Conservation (phyloP, 208 protist species). For the Sergeia podlipaevii region DNA sequence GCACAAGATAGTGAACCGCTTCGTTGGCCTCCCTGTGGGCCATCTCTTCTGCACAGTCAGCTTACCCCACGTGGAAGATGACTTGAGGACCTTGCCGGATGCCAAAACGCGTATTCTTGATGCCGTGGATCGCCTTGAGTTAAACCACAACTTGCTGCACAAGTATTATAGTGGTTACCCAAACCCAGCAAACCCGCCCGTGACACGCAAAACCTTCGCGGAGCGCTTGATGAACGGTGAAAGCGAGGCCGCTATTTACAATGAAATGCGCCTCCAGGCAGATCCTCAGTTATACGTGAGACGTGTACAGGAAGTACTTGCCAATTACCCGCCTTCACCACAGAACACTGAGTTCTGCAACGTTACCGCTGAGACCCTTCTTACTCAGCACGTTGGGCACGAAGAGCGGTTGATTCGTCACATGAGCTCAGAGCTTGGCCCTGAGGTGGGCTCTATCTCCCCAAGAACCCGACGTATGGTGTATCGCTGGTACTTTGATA, state of each 20-base stretch:
- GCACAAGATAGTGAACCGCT: constrained; percentile 53
- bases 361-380: constrained; percentile 19
- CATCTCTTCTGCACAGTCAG: constrained; percentile 47
- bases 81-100: constrained; percentile 19
- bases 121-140: constrained; percentile 18
- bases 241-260: constrained; percentile 38
- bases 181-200: not conserved
- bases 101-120: constrained; percentile 9
- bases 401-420: constrained; percentile 62
- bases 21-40: constrained; percentile 56
- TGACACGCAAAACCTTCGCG: constrained; percentile 13
- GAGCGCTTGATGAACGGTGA: constrained; percentile 19
- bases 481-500: constrained; percentile 44
- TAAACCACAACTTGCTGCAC: constrained; percentile 15
- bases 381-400: constrained; percentile 18
- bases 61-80: constrained; percentile 28
- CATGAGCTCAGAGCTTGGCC: constrained; percentile 49
- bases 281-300: constrained; percentile 39
- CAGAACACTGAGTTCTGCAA: constrained; percentile 20
- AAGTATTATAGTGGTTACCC: not conserved
- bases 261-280: constrained; percentile 20
- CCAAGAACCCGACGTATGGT: constrained; percentile 36
- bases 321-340: constrained; percentile 27
- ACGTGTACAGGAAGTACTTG: constrained; percentile 27
- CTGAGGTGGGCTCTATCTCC: constrained; percentile 45